A percentile compares a stretch with the other conserved stretches of the same genome.
phyloP scores from a whole-genome alignment of 441 rosid genomes.

The Bocquillonia castaneifolia region DNA sequence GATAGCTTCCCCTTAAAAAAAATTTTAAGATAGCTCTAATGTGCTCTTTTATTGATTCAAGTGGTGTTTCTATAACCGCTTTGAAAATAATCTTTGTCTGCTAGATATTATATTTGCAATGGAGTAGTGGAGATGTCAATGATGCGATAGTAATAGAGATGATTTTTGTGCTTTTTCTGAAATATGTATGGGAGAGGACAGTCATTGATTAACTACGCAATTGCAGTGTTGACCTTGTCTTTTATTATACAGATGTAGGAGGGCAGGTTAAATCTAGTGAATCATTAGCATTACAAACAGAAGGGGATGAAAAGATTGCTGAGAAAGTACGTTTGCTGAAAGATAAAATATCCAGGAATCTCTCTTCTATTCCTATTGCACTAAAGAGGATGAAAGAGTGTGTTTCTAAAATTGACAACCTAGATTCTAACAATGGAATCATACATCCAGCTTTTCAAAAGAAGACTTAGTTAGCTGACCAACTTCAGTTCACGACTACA shows the following conservation, averaged over 20 bases:
- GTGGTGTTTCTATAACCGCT: neutral
- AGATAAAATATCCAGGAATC: conserved; percentile 41
- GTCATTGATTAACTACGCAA: neutral
- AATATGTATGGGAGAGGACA: too few relatives aligned
- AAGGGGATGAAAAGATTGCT: conserved; percentile 26
- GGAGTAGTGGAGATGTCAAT: neutral
- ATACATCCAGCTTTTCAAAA: conserved; percentile 46
- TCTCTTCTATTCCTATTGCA: conserved; percentile 37
- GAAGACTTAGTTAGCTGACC: conserved; percentile 34
- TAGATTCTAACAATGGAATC: conserved; percentile 31
- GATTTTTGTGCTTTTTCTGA: too few relatives aligned
- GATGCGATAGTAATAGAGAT: too few relatives aligned
- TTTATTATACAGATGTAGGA: conserved; percentile 25
- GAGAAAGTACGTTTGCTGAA: conserved; percentile 38
- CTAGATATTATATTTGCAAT: neutral
- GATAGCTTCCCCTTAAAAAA: too few relatives aligned
- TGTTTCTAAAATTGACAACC: conserved; percentile 38
- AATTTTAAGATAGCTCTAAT: too few relatives aligned
- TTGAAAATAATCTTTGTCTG: neutral
- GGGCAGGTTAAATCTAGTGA: conserved; percentile 17
- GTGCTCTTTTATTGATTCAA: neutral
- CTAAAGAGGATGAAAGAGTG: conserved; percentile 52
- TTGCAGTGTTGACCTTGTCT: conserved; percentile 17
- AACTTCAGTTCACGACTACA: neutral
- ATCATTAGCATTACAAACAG: conserved; percentile 11